These are phyloP conservation scores for Fistulifera pelliculosa DNA, from an alignment of 108 stramenopile species.

Conservation along the genomic window DNA sequence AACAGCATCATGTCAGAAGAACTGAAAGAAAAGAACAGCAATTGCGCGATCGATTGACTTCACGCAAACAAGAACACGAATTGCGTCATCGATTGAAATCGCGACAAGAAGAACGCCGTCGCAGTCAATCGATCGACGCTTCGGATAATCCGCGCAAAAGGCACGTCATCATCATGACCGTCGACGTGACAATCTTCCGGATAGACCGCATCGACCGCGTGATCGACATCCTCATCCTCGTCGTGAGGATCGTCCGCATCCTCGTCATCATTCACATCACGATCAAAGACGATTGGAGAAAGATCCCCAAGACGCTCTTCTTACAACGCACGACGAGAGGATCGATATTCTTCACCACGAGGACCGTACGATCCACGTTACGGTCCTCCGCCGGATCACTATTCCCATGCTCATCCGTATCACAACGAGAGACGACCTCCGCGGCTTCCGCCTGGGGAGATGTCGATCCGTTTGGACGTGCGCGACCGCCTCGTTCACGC, in stretches of 20 bases:
- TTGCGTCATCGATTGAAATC: background rate
- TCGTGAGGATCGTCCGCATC: slow-evolving; percentile 16
- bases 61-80: background rate
- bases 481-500: background rate
- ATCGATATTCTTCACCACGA: slow-evolving; percentile 1
- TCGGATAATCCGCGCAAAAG: too few relatives aligned
- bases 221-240: background rate
- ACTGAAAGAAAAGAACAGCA: slow-evolving; percentile 7
- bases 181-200: background rate
- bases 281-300: background rate
- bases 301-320: background rate
- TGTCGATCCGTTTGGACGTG: slow-evolving; percentile 2
- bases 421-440: too few relatives aligned
- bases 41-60: slow-evolving; percentile 13
- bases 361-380: slow-evolving; percentile 1
- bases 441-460: too few relatives aligned
- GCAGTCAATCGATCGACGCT: background rate
- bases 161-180: too few relatives aligned
- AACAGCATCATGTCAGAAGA: slow-evolving; percentile 2
- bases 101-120: slow-evolving; percentile 2
- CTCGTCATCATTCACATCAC: background rate
- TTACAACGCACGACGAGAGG: background rate
- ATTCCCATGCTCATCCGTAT: background rate
- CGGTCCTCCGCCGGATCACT: slow-evolving; percentile 1
- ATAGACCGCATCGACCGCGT: background rate